Evolutionary conservation across 768 basidiomycete species (phyloP), one percentile per base, ranked within the genome.

Genomic region (Boletus sensibilis): DNA sequence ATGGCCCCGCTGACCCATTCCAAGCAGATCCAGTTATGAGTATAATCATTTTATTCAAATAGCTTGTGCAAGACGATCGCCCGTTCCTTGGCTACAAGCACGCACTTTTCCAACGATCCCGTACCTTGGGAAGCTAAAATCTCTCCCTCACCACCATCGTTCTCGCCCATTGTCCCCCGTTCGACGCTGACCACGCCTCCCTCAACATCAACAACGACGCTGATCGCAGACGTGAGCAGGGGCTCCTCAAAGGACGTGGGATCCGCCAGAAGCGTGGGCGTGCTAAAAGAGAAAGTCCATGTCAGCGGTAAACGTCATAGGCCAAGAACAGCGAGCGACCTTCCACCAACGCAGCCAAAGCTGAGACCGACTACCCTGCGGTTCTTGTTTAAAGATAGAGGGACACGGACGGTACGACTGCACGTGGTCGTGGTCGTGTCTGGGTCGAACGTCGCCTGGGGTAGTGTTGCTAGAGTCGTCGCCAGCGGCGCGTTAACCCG

Each of bases 241-340:
- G 92, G 89, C 61, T 94, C 88, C 74, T 98, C 96, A 69, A 96
- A 97, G 1, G 92, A 79, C 0, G 92, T 89, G 1, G 94, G 91
- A 71, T 98, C 96, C 0, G 86, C 78, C 5, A 98, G 75, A 11
- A 95, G 68, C 25, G 82, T 76, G 47, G 81, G 80, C 33, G 52
- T 59, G 25, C 62, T 66, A 20, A n/a, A n/a, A 23, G 43, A 31
- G n/a, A 39, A 34, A n/a, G n/a, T 21, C 23, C 23, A 27, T 23
- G 31, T 67, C 44, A 61, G 49, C 11, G 2, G 7, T 20, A 12
- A 20, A 13, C 34, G 5, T 23, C 9, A 16, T 11, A 21, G 6
- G 13, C 14, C n/a, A 5, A 39, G 18, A 18, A 39, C 14, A 41
- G 1, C 37, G 4, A 46, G 18, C 8, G 2, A 66, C 67, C 63